Conservation (phyloP, 352 stramenopile species). For the Globisporangium echinulatum region DNA sequence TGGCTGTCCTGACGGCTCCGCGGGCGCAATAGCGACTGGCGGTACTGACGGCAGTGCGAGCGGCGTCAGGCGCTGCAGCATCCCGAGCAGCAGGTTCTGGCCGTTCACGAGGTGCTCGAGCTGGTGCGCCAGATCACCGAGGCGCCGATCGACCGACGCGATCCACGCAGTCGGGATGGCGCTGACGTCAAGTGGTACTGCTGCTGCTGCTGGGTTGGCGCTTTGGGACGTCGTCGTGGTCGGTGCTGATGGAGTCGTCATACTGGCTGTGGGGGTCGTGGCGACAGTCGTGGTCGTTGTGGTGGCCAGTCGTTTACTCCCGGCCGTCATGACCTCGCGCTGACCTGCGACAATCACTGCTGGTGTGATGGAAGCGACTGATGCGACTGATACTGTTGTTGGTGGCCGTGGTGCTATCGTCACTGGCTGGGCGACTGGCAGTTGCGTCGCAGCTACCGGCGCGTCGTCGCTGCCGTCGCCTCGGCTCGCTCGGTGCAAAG, state of each 20-base stretch:
- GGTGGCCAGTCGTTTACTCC: neutral
- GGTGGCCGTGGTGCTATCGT: neutral
- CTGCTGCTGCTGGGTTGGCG: too few species aligned
- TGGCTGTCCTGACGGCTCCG: too few species aligned
- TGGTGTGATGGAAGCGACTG: neutral
- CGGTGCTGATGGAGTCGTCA: neutral
- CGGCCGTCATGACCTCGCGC: too few species aligned
- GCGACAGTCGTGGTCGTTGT: neutral
- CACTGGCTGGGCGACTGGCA: neutral
- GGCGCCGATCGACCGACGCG: conserved; percentile 1
- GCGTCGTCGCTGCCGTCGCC: neutral
- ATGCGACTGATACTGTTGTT: neutral
- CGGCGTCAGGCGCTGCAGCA: conserved; percentile 10
- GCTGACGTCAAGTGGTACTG: neutral
- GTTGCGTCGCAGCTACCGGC: neutral
- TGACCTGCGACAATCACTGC: too few species aligned
- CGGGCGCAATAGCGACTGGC: too few species aligned
- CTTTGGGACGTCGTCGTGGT: too few species aligned
- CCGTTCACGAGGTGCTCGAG: conserved; percentile 1
- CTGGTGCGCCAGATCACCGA: conserved; percentile 1
- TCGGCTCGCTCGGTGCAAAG: conserved; percentile 3
- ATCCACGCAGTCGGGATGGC: conserved; percentile 2
- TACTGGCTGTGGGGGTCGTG: neutral
- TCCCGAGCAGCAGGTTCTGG: conserved; percentile 10
- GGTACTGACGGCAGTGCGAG: too few species aligned